A percentile compares a stretch with the other conserved stretches of the same genome.
phyloP scores from a whole-genome alignment of 2,329 filamentous ascomycete species.

The Aaosphaeria pasadenensis region DNA sequence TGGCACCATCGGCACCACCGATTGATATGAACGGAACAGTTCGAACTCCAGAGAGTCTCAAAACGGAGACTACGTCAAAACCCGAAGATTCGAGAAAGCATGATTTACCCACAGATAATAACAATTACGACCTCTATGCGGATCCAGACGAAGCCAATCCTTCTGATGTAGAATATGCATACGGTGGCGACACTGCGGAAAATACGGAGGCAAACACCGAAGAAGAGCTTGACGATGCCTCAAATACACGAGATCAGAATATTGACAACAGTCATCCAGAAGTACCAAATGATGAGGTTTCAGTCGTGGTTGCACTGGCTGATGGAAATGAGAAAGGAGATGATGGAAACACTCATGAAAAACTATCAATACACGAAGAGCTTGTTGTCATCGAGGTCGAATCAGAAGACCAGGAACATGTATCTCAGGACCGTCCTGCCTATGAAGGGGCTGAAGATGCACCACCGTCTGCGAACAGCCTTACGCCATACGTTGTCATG shows the following conservation, averaged over 20 bases:
- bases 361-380: too few relatives aligned
- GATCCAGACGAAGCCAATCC: constrained; percentile 42
- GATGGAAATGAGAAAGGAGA: too few relatives aligned
- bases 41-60: too few relatives aligned
- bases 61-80: too few relatives aligned
- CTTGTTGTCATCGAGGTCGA: too few relatives aligned
- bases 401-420: neutral
- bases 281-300: too few relatives aligned
- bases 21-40: too few relatives aligned
- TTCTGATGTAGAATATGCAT: constrained; percentile 49
- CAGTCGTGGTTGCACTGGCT: too few relatives aligned
- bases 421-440: neutral
- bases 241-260: neutral
- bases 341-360: too few relatives aligned
- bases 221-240: neutral
- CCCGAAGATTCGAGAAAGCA: too few relatives aligned
- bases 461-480: neutral
- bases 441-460: constrained; percentile 1
- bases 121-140: constrained; percentile 22
- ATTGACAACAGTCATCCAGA: too few relatives aligned
- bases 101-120: constrained; percentile 3
- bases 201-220: neutral
- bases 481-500: constrained; percentile 17
- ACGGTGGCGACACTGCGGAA: neutral
- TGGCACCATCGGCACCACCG: too few relatives aligned